Evolutionary conservation across 805 yeast genomes (phyloP).

Genomic region (Yarrowia alimentaria): DNA sequence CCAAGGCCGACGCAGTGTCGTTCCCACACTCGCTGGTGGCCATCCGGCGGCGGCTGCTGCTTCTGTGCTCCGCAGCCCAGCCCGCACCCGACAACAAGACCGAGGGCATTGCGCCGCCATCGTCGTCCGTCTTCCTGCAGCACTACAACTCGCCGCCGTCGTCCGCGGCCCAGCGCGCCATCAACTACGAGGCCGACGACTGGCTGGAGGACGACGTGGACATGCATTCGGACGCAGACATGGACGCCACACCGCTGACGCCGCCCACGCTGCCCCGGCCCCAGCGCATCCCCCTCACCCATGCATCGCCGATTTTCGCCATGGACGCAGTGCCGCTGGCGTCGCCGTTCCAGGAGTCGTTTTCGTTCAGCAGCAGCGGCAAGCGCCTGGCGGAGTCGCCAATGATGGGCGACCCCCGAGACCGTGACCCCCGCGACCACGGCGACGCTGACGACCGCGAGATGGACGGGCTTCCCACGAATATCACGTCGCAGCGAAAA

Average conservation of each 20-base stretch:
- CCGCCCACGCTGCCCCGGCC: conserved; percentile 11
- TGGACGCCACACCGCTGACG: conserved; percentile 4
- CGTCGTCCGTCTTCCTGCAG: no score
- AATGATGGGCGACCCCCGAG: conserved; percentile 5
- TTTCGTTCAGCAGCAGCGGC: neutral
- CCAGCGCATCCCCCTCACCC: conserved; percentile 3
- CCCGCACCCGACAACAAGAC: neutral
- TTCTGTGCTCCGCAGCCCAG: conserved; percentile 21
- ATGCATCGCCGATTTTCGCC: conserved; percentile 14
- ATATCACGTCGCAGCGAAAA: conserved; percentile 25
- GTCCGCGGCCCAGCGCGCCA: neutral
- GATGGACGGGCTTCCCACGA: conserved; percentile 13
- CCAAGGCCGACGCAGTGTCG: conserved; percentile 33
- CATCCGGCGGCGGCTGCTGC: conserved; percentile 38
- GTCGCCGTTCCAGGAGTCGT: conserved; percentile 20
- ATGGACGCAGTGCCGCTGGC: conserved; percentile 18
- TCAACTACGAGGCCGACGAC: neutral
- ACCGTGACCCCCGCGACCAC: neutral
- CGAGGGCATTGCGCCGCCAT: no score
- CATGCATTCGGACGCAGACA: conserved; percentile 19
- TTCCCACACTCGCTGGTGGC: conserved; percentile 40
- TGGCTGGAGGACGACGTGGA: conserved; percentile 23
- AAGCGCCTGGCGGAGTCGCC: conserved; percentile 9
- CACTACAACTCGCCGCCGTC: no score
- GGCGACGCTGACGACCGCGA: conserved; percentile 2